Base-by-base conservation (phyloP, 2,329 filamentous ascomycete genomes). In the Penicillium sp. region DNA sequence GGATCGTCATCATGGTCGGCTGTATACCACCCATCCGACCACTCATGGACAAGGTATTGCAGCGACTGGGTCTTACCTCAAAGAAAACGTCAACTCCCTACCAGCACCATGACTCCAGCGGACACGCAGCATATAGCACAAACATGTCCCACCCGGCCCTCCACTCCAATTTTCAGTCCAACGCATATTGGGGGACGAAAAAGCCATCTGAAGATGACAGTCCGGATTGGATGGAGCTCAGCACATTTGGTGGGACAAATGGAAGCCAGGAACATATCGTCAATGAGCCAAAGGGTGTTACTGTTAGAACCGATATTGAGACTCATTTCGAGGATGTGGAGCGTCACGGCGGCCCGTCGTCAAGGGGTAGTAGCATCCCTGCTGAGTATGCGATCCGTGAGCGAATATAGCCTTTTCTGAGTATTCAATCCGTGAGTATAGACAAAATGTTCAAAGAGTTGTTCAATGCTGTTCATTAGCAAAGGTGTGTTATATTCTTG, bases 1-100 rank as follows among this genome's bases (percentile, higher is more conserved):
- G 63, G 62, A 60, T 66, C 25, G 39, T 66, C 27, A 53, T 62
- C 39, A 56, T 66, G 13, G 60, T 66, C 21, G 60, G 62, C 33
- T 63, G 57, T 36, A 43, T 66, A 8, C 64, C 64, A 7, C 58
- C 62, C 3, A 59, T 63, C n/a, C 58, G 60, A 11, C 58, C 62
- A 6, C 46, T 62, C 4, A 59, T 61, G 47, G 55, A 60, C 38
- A 34, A 19, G 13, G 47, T 60, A 13, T 25, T 60, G n/a, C 59
- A 59, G 44, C 34, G 16, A n/a, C 27, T 60, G 13, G 59, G 59
- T 9, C 33, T 60, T n/a, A 56, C 40, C 29, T 50, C 49, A 2
- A 59, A 60, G 34, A 53, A 58, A 27, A 31, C 44, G 3, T 49
- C 55, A 7, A 38, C 38, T 2, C 50, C 50, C 11, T 50, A 58